Percentiles rank a stretch among this genome's conserved stretches.
Conservation (phyloP, 768 basidiomycete species). For the Austroboletus eburneus region DNA sequence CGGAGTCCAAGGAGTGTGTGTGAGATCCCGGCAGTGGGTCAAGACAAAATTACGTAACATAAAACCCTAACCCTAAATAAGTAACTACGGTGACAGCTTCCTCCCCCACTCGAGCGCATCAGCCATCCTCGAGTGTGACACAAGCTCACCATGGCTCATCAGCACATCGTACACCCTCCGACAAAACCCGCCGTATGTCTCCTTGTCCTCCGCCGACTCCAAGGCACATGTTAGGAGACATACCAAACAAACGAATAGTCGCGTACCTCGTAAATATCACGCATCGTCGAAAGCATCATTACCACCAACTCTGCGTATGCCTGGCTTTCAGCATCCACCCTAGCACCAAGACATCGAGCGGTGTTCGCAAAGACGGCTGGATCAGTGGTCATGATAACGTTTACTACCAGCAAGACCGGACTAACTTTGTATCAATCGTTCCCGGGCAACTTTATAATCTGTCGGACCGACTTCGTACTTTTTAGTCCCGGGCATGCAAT, state of each 20-base stretch:
- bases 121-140: constrained; percentile 29
- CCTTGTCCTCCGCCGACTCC: constrained; percentile 18
- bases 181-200: constrained; percentile 35
- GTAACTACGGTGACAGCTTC: too few species aligned
- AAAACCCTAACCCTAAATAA: constrained; percentile 25
- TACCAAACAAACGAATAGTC: not conserved
- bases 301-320: constrained; percentile 39
- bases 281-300: constrained; percentile 50
- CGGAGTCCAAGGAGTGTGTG: constrained; percentile 7
- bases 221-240: constrained; percentile 5
- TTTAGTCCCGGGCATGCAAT: constrained; percentile 16
- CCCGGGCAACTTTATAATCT: constrained; percentile 33
- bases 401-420: constrained; percentile 6
- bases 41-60: constrained; percentile 23
- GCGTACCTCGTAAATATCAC: constrained; percentile 42
- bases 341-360: constrained; percentile 32
- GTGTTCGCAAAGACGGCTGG: constrained; percentile 47
- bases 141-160: constrained; percentile 29
- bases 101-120: constrained; percentile 32
- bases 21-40: too few species aligned
- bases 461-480: constrained; percentile 29
- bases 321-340: constrained; percentile 34
- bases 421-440: constrained; percentile 38
- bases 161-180: constrained; percentile 28
- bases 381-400: constrained; percentile 7